phyloP scores from a whole-genome alignment of 768 basidiomycete genomes.

The Mycena vulgaris region DNA sequence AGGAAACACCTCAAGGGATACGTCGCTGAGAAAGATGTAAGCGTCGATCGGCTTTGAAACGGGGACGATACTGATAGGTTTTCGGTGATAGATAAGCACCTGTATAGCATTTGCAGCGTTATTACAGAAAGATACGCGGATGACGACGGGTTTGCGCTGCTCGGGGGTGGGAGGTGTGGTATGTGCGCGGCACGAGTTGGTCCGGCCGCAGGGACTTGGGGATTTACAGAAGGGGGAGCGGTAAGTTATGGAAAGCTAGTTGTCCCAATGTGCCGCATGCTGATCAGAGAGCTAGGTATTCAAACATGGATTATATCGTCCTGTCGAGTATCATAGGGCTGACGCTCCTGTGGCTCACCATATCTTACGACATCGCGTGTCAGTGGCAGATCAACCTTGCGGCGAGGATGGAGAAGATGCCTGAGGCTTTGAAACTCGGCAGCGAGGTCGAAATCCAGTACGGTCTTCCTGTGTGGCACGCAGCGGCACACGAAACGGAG shows the following conservation, averaged over 20 bases:
- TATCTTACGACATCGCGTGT: slow-evolving; percentile 47
- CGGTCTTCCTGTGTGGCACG: slow-evolving; percentile 38
- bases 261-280: background rate
- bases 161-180: slow-evolving; percentile 31
- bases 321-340: slow-evolving; percentile 25
- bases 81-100: slow-evolving; percentile 30
- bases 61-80: background rate
- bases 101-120: slow-evolving; percentile 16
- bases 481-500: slow-evolving; percentile 27
- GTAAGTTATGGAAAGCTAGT: slow-evolving; percentile 21
- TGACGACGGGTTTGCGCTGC: slow-evolving; percentile 23
- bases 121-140: slow-evolving; percentile 36
- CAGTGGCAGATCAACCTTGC: slow-evolving; percentile 36
- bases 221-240: slow-evolving; percentile 41
- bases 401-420: slow-evolving; percentile 5
- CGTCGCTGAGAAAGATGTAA: slow-evolving; percentile 30
- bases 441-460: background rate
- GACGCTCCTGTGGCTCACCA: background rate
- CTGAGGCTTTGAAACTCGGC: background rate
- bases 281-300: slow-evolving; percentile 29
- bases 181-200: slow-evolving; percentile 37
- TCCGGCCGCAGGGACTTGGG: slow-evolving; percentile 28
- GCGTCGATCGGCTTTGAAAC: background rate
- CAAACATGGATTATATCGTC: slow-evolving; percentile 45
- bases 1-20: slow-evolving; percentile 14